These are phyloP conservation scores for Aspergillus biplanus DNA, from an alignment of 495 filamentous ascomycete species.

Conservation along the genomic window DNA sequence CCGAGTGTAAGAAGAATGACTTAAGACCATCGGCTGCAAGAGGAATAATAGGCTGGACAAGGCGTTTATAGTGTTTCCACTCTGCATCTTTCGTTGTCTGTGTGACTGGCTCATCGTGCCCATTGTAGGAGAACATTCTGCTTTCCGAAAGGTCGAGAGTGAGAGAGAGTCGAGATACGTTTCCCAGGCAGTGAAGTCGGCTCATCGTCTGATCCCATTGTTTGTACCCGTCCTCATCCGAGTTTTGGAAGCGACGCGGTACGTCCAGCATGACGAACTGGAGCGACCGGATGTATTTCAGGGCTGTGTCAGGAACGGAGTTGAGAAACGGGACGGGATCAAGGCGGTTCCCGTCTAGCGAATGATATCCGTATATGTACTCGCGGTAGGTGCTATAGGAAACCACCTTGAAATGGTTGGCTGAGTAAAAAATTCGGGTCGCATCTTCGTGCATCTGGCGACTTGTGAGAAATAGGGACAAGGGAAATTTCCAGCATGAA, in stretches of 20 bases:
- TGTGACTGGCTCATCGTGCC: not conserved
- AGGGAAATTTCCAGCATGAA: slow-evolving; percentile 5
- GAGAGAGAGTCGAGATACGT: not conserved
- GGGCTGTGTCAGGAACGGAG: not conserved
- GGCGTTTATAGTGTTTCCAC: not conserved
- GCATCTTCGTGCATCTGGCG: not conserved
- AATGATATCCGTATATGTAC: not conserved
- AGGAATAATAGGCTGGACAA: not conserved
- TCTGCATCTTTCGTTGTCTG: not conserved
- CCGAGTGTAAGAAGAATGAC: not conserved
- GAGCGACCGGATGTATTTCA: slow-evolving; percentile 1
- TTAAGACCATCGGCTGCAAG: not conserved
- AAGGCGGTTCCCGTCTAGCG: not conserved
- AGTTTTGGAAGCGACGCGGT: not conserved
- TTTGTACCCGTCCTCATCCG: not conserved
- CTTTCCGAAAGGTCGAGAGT: slow-evolving; percentile 6
- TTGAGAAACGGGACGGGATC: not conserved
- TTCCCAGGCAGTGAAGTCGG: not conserved
- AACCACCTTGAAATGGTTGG: slow-evolving; percentile 1
- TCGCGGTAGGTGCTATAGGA: not conserved
- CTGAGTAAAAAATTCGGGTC: slow-evolving; percentile 6
- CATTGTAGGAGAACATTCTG: not conserved
- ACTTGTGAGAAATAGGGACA: not conserved
- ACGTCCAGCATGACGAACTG: not conserved
- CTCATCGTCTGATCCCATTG: not conserved